Evolutionary conservation across 2,329 filamentous ascomycete species (phyloP).

Genomic region (Diplodia sapinea): DNA sequence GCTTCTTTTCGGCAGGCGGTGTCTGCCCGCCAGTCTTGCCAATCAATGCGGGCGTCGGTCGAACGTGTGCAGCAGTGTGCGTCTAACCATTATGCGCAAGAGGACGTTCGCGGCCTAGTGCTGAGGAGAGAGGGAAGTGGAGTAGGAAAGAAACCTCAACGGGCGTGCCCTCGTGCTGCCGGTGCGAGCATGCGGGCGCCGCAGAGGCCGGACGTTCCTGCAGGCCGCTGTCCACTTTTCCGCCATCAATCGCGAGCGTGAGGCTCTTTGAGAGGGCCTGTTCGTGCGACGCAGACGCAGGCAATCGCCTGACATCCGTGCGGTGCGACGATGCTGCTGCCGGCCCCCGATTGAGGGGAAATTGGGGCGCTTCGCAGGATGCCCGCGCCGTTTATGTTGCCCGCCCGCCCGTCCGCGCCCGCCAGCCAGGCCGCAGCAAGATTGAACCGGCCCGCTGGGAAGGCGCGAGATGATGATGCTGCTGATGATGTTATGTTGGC

Average conservation of each 20-base stretch:
- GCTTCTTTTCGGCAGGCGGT: conserved; percentile 9
- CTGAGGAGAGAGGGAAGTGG: conserved; percentile 26
- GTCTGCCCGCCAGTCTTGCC: conserved; percentile 3
- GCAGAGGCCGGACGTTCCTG: conserved; percentile 18
- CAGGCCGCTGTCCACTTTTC: conserved; percentile 24
- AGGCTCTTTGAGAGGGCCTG: conserved; percentile 23
- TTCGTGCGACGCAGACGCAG: conserved; percentile 29
- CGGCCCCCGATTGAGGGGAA: conserved; percentile 13
- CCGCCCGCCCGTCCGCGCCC: conserved; percentile 8
- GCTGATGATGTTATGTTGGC: conserved; percentile 9
- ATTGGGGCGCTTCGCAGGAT: conserved; percentile 6
- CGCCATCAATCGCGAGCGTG: conserved; percentile 23
- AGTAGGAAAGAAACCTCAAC: conserved; percentile 19
- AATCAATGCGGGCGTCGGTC: conserved; percentile 17
- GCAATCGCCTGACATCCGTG: conserved; percentile 31
- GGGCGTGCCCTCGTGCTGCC: conserved; percentile 11
- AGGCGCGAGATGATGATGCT: conserved; percentile 23
- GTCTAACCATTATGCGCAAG: conserved; percentile 26
- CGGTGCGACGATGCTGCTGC: conserved; percentile 22
- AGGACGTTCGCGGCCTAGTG: conserved; percentile 21
- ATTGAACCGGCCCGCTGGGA: conserved; percentile 23
- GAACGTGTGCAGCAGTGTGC: conserved; percentile 23
- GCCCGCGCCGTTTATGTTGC: conserved; percentile 8
- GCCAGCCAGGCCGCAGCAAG: conserved; percentile 19
- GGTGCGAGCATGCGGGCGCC: background rate